phyloP scores from a whole-genome alignment of 768 basidiomycete species.

The Lactarius hatsudake region DNA sequence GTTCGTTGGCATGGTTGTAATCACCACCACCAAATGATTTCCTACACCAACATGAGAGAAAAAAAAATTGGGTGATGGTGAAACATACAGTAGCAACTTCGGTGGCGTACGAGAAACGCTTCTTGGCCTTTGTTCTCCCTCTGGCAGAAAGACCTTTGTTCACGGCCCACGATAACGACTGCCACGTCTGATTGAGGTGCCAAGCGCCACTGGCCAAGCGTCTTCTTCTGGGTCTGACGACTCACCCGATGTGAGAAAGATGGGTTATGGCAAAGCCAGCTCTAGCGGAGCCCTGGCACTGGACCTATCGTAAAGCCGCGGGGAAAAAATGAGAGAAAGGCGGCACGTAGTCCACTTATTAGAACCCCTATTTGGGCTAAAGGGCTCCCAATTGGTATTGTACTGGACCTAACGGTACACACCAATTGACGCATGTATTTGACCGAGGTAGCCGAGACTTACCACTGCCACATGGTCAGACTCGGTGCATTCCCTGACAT shows the following conservation, averaged over 20 bases:
- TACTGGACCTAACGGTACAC: not conserved
- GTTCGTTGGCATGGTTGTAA: not conserved
- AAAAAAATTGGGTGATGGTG: not conserved
- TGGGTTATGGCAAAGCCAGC: not conserved
- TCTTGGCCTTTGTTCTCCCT: not conserved
- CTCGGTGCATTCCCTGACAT: not conserved
- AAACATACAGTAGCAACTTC: not conserved
- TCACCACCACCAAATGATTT: not conserved
- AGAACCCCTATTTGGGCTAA: not conserved
- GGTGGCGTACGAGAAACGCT: not conserved
- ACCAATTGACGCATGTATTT: not conserved
- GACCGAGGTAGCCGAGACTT: not conserved
- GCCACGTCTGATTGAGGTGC: not conserved
- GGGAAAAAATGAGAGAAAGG: not conserved
- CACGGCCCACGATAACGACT: not conserved
- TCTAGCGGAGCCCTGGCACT: not conserved
- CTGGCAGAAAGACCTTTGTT: not conserved
- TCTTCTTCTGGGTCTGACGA: not conserved
- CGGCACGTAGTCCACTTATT: not conserved
- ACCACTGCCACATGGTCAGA: not conserved
- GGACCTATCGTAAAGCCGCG: not conserved
- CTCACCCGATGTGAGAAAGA: not conserved
- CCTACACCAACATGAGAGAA: not conserved
- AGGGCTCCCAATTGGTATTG: not conserved
- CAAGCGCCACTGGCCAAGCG: not conserved